Percentiles rank a stretch among this genome's conserved stretches.
These are phyloP conservation scores for Oryza glumipatula DNA, from an alignment of 176 grass and related monocot genomes.

Conservation along the genomic window DNA sequence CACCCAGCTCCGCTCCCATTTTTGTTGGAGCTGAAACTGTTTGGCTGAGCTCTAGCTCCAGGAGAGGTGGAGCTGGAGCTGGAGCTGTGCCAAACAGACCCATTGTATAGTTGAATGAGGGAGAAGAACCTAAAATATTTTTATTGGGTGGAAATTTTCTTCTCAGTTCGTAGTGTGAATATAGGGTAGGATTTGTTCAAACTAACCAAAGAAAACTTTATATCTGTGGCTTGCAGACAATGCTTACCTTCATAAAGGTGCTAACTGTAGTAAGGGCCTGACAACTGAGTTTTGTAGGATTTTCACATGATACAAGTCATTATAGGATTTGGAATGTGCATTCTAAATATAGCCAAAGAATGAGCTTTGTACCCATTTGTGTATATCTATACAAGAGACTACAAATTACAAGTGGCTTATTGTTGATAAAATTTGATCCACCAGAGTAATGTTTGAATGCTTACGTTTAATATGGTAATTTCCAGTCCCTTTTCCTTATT, in stretches of 20 bases:
- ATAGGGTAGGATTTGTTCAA: neutral
- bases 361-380: neutral
- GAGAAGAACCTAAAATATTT: neutral
- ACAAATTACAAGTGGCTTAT: neutral
- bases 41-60: too few species aligned
- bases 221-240: neutral
- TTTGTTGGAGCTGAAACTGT: too few species aligned
- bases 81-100: too few species aligned
- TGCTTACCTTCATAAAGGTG: neutral
- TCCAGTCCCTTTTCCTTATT: neutral
- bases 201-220: neutral
- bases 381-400: neutral
- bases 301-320: neutral
- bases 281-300: neutral
- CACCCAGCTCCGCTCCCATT: too few species aligned
- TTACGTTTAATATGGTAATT: neutral
- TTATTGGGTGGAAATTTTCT: neutral
- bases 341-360: neutral
- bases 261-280: neutral
- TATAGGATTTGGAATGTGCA: neutral
- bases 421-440: neutral
- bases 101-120: neutral
- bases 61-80: too few species aligned
- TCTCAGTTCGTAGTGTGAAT: neutral
- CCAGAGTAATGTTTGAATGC: neutral